Evolutionary conservation across 2,329 filamentous ascomycete genomes (phyloP).

Genomic region (Penicillium sp.): DNA sequence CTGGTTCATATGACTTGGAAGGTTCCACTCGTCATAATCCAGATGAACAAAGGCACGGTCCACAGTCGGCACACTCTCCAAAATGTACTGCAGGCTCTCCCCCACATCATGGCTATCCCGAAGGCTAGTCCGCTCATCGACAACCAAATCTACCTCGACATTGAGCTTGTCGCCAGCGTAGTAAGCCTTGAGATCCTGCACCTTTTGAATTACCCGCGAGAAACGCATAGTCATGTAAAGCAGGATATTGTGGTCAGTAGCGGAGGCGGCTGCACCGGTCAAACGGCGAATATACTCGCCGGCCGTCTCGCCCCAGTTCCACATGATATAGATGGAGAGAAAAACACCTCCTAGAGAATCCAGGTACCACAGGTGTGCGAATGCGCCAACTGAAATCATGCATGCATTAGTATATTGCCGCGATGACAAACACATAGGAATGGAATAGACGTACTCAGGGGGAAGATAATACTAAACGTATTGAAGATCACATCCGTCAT

Average conservation of each 20-base stretch:
- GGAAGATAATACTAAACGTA: conserved; percentile 83
- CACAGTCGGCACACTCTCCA: conserved; percentile 53
- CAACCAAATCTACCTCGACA: conserved; percentile 63
- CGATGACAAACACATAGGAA: not conserved
- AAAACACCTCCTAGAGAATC: conserved; percentile 62
- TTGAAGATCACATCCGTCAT: conserved; percentile 88
- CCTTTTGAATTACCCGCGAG: conserved; percentile 75
- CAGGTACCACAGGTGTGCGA: conserved; percentile 56
- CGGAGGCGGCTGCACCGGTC: conserved; percentile 62
- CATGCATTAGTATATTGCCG: not conserved
- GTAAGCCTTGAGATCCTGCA: conserved; percentile 63
- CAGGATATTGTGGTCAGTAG: conserved; percentile 70
- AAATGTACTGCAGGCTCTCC: conserved; percentile 61
- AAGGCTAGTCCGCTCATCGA: conserved; percentile 57
- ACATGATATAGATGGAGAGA: conserved; percentile 62
- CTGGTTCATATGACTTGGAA: conserved; percentile 44
- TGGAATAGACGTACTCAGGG: conserved; percentile 52
- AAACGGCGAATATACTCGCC: conserved; percentile 64
- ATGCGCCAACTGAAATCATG: conserved; percentile 32
- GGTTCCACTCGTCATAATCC: conserved; percentile 48
- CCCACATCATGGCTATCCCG: conserved; percentile 62
- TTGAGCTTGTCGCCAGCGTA: conserved; percentile 64
- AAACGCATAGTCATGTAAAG: conserved; percentile 94
- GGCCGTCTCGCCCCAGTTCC: conserved; percentile 62
- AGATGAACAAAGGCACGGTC: conserved; percentile 53